These are phyloP conservation scores for Fusarium sp. DNA, from an alignment of 2,329 filamentous ascomycete species.

Conservation along the genomic window DNA sequence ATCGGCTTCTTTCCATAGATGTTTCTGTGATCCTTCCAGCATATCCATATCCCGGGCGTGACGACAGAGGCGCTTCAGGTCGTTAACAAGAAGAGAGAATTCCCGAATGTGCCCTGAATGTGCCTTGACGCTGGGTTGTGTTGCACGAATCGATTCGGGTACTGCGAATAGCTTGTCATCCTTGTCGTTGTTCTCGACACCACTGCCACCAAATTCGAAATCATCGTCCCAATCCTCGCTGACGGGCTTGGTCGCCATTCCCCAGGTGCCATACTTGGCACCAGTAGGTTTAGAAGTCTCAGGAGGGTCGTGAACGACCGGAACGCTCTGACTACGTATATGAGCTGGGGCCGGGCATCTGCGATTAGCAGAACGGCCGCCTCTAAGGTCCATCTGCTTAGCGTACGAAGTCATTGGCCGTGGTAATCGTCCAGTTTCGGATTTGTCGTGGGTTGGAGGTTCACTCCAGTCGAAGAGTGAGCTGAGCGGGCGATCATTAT, in stretches of 20 bases:
- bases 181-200: constrained; percentile 51
- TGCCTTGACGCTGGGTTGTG: constrained; percentile 82
- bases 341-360: constrained; percentile 76
- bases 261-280: constrained; percentile 84
- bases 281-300: constrained; percentile 66
- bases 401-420: constrained; percentile 81
- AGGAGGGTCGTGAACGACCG: constrained; percentile 72
- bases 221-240: constrained; percentile 93
- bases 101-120: constrained; percentile 88
- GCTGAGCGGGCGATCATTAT: constrained; percentile 65
- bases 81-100: constrained; percentile 83
- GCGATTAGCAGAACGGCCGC: constrained; percentile 74
- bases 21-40: constrained; percentile 66
- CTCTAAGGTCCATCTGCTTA: constrained; percentile 76
- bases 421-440: constrained; percentile 66
- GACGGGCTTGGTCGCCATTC: constrained; percentile 78
- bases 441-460: constrained; percentile 69
- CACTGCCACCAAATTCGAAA: constrained; percentile 76
- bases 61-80: constrained; percentile 80
- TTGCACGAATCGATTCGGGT: constrained; percentile 81
- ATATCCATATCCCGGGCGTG: constrained; percentile 76
- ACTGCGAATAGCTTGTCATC: constrained; percentile 57
- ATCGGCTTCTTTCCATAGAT: constrained; percentile 83
- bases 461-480: constrained; percentile 86
- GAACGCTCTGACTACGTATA: constrained; percentile 84